These are phyloP conservation scores for Silene noctiflora DNA, from an alignment of 179 eudicot genomes.

Conservation along the genomic window DNA sequence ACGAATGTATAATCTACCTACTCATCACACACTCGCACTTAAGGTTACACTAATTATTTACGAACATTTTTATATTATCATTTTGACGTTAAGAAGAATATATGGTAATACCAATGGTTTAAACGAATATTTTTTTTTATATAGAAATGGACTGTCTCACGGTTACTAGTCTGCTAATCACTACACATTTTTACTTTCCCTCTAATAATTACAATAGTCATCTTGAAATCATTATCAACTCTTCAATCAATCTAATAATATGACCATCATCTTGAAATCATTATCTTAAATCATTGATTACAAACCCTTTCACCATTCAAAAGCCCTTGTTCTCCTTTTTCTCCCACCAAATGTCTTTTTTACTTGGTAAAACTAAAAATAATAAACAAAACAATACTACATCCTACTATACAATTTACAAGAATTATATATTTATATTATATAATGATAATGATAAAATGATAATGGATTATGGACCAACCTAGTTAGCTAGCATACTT, in stretches of 20 bases:
- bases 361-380: conserved; percentile 7
- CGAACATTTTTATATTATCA: not conserved
- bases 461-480: conserved; percentile 14
- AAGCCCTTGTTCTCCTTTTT: not conserved
- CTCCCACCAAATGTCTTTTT: not conserved
- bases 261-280: conserved; percentile 6
- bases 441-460: too few relatives aligned
- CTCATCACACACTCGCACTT: too few relatives aligned
- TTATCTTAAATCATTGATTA: not conserved
- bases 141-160: too few relatives aligned
- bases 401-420: conserved; percentile 32
- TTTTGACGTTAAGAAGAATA: too few relatives aligned
- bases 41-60: not conserved
- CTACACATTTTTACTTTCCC: not conserved
- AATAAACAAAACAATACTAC: conserved; percentile 3
- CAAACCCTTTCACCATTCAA: not conserved
- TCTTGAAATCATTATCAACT: not conserved
- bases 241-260: not conserved
- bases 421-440: conserved; percentile 3
- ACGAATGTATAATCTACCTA: too few relatives aligned
- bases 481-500: conserved; percentile 27
- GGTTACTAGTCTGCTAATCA: too few relatives aligned
- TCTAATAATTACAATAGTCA: not conserved
- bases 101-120: not conserved
- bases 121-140: too few relatives aligned